Evolutionary conservation across 305 asterid species (phyloP), one percentile per base, ranked within the genome.

Genomic region (Rubia tinctorum): DNA sequence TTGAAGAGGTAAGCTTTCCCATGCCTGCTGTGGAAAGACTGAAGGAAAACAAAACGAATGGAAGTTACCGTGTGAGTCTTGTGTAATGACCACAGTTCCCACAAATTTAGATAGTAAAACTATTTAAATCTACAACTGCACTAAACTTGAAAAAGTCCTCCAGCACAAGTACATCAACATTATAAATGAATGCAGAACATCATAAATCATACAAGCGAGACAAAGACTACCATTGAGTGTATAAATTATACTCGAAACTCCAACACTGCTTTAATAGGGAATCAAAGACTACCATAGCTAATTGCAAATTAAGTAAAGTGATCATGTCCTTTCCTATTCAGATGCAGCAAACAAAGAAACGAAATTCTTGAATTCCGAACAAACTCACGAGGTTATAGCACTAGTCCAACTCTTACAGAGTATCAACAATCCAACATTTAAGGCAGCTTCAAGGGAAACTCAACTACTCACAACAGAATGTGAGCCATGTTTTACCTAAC

Each of bases 1-100:
- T 63, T 84, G 91, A 92, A 89, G 88, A 92, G 98, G 84, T 92
- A 90, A 80, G 98, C 98, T 89, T 88, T 92, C 83, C 98, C 98
- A 80, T 88, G 88, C 81, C 84, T 82, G 93, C 88, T 23, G 71
- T 84, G 97, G 85, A 92, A 92, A 78, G 91, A 27, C 98, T 92
- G 94, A 79, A 83, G 51, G 82, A 79, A 78, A 77, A 73, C 78
- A 75, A 73, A 75, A 78, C 72, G 77, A 63, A 76, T 64, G 71
- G 17, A 73, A 80, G 75, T 30, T 51, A 73, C 74, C 7, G 25
- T 78, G 84, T 81, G 59, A 78, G 80, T 51, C 59, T 65, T 45
- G 25, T 51, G 43, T 66, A 27, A 69, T 59, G 37, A 51, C 64
- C 39, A 23, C 70, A 61, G 60, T 63, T 66, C 77, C 77, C 60